These are phyloP conservation scores for Paracorniculantispora psalliotae DNA, from an alignment of 2,329 filamentous ascomycete species.

Conservation along the genomic window DNA sequence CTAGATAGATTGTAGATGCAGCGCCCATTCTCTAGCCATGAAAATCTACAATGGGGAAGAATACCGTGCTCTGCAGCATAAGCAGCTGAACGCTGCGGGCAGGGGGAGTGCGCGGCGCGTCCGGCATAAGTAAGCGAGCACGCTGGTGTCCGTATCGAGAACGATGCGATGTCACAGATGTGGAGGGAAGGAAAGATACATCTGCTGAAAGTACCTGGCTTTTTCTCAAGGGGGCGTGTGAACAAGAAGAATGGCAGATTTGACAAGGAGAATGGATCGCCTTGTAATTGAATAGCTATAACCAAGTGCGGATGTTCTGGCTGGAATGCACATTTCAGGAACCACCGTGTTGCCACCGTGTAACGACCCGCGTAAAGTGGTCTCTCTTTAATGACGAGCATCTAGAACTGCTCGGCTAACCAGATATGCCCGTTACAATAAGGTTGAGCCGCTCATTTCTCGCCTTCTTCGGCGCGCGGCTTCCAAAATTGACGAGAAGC, in stretches of 20 bases:
- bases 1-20: background rate
- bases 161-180: background rate
- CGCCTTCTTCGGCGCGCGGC: too few species aligned
- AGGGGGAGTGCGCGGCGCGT: background rate
- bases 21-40: background rate
- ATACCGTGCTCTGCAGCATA: background rate
- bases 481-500: background rate
- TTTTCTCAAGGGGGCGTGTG: background rate
- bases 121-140: background rate
- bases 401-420: background rate
- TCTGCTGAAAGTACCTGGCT: background rate
- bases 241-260: background rate
- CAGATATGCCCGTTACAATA: too few species aligned
- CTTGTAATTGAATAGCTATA: background rate
- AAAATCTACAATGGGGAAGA: background rate
- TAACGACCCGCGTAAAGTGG: conserved; percentile 3
- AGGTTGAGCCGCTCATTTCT: background rate
- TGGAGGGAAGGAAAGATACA: background rate
- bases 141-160: background rate
- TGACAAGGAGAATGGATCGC: background rate
- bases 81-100: background rate
- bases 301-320: background rate
- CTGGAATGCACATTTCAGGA: conserved; percentile 7
- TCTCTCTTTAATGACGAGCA: background rate
- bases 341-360: conserved; percentile 1